These are phyloP conservation scores for Hypoxylon perforatum DNA, from an alignment of 495 filamentous ascomycete genomes.

Conservation along the genomic window DNA sequence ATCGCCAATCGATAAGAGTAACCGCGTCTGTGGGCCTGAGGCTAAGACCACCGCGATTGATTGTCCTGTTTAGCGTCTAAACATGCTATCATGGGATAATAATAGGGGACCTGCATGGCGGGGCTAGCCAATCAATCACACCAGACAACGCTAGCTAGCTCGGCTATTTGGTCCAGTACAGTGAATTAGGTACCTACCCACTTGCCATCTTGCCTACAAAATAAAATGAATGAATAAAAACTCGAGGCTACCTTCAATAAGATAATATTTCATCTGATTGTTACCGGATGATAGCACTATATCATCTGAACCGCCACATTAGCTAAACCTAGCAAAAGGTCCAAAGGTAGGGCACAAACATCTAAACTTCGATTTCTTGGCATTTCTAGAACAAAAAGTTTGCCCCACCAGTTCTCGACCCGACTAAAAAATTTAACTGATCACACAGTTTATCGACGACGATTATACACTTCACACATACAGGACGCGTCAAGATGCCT, in stretches of 20 bases:
- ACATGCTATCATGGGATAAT: no score
- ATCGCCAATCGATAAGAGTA: conserved; percentile 35
- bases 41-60: conserved; percentile 30
- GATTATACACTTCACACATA: neutral
- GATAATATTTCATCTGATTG: no score
- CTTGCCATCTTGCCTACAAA: no score
- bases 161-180: neutral
- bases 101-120: conserved; percentile 4
- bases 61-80: neutral
- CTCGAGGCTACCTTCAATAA: no score
- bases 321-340: no score
- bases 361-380: no score
- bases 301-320: no score
- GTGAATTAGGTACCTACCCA: no score
- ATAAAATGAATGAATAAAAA: no score
- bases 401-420: conserved; percentile 42
- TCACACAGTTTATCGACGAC: neutral
- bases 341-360: no score
- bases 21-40: conserved; percentile 33
- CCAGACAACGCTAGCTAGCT: neutral
- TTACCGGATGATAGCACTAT: no score
- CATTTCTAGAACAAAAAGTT: conserved; percentile 22
- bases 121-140: conserved; percentile 24
- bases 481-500: conserved; percentile 67
- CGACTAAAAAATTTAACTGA: conserved; percentile 1